These are phyloP conservation scores for Staphylotrichum longicolle DNA, from an alignment of 495 filamentous ascomycete genomes.

Conservation along the genomic window DNA sequence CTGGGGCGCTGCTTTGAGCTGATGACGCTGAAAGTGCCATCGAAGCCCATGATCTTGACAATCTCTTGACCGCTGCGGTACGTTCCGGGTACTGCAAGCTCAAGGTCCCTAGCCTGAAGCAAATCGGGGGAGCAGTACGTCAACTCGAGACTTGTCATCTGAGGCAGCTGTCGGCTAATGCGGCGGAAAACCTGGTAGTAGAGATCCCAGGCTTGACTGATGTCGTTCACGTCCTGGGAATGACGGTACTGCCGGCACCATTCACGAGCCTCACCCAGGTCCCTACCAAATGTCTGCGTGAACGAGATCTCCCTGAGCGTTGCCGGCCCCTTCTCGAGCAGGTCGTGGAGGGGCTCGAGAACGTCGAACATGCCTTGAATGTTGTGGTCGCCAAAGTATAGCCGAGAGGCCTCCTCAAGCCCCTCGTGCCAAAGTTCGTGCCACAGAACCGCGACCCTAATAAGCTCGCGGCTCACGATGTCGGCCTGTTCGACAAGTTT, in stretches of 20 bases:
- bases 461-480: slow-evolving; percentile 88
- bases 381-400: slow-evolving; percentile 92
- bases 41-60: slow-evolving; percentile 83
- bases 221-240: slow-evolving; percentile 83
- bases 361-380: slow-evolving; percentile 95
- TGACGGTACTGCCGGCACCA: slow-evolving; percentile 90
- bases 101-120: slow-evolving; percentile 74
- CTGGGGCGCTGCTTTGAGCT: slow-evolving; percentile 94
- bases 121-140: slow-evolving; percentile 95
- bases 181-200: slow-evolving; percentile 97
- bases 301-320: slow-evolving; percentile 96
- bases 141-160: slow-evolving; percentile 87
- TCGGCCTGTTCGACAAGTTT: slow-evolving; percentile 93
- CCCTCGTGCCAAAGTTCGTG: slow-evolving; percentile 99
- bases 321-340: slow-evolving; percentile 84
- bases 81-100: slow-evolving; percentile 89
- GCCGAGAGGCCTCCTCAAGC: slow-evolving; percentile 91
- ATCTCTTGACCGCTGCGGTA: slow-evolving; percentile 86
- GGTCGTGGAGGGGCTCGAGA: slow-evolving; percentile 84
- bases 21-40: slow-evolving; percentile 84
- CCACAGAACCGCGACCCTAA: slow-evolving; percentile 95
- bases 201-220: slow-evolving; percentile 97
- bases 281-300: slow-evolving; percentile 93
- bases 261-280: slow-evolving; percentile 88
- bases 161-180: slow-evolving; percentile 88